phyloP scores from a whole-genome alignment of 179 eudicot genomes.

The Dionaea muscipula region DNA sequence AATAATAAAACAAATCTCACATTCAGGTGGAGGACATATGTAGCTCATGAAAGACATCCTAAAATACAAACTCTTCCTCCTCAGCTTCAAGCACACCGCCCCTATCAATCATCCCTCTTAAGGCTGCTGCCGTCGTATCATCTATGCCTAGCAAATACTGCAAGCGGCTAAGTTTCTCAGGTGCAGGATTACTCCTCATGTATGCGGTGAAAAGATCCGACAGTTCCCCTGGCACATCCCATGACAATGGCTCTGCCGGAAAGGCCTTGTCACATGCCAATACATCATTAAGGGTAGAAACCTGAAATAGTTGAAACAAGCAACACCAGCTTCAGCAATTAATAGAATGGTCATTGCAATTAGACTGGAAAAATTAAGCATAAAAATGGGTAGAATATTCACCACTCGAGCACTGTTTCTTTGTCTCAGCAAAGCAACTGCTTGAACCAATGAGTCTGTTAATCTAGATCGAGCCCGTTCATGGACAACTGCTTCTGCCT shows the following conservation, averaged over 20 bases:
- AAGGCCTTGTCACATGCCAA: slow-evolving; percentile 96
- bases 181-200: slow-evolving; percentile 38
- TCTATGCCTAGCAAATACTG: slow-evolving; percentile 64
- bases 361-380: neutral
- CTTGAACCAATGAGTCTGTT: slow-evolving; percentile 65
- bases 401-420: slow-evolving; percentile 73
- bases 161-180: slow-evolving; percentile 54
- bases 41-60: slow-evolving; percentile 5
- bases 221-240: slow-evolving; percentile 74
- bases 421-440: slow-evolving; percentile 75
- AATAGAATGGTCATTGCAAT: neutral
- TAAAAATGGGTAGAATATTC: slow-evolving; percentile 11
- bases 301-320: slow-evolving; percentile 22
- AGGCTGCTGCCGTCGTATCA: slow-evolving; percentile 53
- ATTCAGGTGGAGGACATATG: no score
- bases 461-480: slow-evolving; percentile 65
- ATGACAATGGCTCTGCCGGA: slow-evolving; percentile 61
- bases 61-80: slow-evolving; percentile 45
- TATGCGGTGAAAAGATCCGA: slow-evolving; percentile 58
- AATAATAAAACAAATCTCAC: no score
- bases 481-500: slow-evolving; percentile 59
- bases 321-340: neutral
- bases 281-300: slow-evolving; percentile 66
- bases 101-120: slow-evolving; percentile 37
- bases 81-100: slow-evolving; percentile 16